A percentile compares a stretch with the other conserved stretches of the same genome.
These are phyloP conservation scores for Sporodiniella umbellata DNA, from an alignment of 371 early-diverging fungal species.

Conservation along the genomic window DNA sequence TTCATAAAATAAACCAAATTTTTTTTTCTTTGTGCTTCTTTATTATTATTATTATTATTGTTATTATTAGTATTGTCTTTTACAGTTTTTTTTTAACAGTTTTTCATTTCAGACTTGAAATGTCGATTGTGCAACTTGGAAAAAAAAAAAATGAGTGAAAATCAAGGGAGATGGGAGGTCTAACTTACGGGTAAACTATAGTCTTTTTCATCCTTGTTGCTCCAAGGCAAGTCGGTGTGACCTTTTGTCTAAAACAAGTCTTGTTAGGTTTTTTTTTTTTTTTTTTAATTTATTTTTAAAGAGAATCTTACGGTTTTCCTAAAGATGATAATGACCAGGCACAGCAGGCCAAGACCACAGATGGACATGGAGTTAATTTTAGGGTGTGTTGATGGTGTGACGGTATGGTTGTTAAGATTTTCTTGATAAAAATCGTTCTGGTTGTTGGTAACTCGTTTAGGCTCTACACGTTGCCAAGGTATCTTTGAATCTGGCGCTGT, in stretches of 20 bases:
- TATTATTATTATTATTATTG: no score
- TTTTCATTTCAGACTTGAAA: conserved; percentile 15
- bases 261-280: background rate
- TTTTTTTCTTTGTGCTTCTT: no score
- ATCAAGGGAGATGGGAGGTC: background rate
- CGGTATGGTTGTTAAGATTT: background rate
- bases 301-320: background rate
- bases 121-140: conserved; percentile 16
- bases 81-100: conserved; percentile 1
- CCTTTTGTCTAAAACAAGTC: background rate
- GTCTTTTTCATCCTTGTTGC: conserved; percentile 10
- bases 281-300: conserved; percentile 3
- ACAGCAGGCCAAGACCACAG: background rate
- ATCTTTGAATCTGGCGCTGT: background rate
- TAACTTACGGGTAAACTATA: conserved; percentile 21
- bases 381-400: background rate
- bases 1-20: background rate
- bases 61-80: background rate
- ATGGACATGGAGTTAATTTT: background rate
- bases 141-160: background rate
- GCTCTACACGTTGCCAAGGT: background rate
- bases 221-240: background rate
- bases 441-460: background rate
- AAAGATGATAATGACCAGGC: conserved; percentile 8
- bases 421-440: background rate